Base-by-base conservation (phyloP, 805 yeast species). In the Metschnikowia amazonensis region DNA sequence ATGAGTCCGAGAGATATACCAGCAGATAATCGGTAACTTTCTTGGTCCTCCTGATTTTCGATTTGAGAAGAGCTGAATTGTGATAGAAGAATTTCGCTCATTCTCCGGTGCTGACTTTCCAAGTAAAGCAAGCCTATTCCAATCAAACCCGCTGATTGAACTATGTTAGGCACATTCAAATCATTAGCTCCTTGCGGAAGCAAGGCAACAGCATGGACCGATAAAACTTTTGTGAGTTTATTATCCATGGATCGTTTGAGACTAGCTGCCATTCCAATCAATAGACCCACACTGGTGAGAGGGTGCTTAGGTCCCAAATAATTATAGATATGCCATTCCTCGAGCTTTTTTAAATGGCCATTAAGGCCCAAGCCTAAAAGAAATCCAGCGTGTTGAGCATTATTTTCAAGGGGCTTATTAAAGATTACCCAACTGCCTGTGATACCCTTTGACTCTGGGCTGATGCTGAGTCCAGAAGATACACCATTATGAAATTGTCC, bases 321-420 rank as follows among this genome's bases (percentile, higher is more conserved):
- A 59, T 92, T 90, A 62, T 89, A 94, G 25, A 92, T 86, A 60
- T 90, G 97, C 97, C 98, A 94, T 62, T 94, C 97, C 58, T 92
- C 98, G 21, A 94, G 66, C 34, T 75, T 74, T 46, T 77, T 81
- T 56, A 94, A 66, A 60, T 90, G 96, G 0, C 98, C 98, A 64
- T 88, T 88, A 25, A 94, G 67, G 0, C 99, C 99, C 21, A 94
- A 69, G 0, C 97, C 99, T 16, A 89, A 66, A n/a, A 94, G 65
- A 55, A 94, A 89, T 0, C 99, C 99, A 18, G 97, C 97, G 69
- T 90, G 97, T 50, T 87, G 90, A 0, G 96, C 77, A 53, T 80
- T 81, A 27, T 86, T 62, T 4, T 68, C 74, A 1, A 76, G 75
- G 0, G 96, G 96, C 53, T 82, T 84, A 55, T 88, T 88, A 60